phyloP scores from a whole-genome alignment of 2,329 filamentous ascomycete genomes.

The Aspergillus awamori region DNA sequence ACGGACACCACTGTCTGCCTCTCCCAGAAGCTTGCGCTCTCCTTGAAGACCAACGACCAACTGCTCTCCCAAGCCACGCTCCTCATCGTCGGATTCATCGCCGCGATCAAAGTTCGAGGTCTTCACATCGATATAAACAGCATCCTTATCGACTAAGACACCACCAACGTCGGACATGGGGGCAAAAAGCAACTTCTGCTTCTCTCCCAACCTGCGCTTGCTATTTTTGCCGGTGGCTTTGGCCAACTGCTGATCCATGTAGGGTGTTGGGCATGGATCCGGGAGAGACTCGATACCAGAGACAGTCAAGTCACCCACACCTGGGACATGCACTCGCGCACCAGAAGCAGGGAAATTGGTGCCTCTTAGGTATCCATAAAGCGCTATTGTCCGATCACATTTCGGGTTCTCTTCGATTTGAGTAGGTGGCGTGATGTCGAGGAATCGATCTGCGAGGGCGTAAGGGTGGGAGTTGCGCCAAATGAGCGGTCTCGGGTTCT shows the following conservation, averaged over 20 bases:
- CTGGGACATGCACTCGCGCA: constrained; percentile 87
- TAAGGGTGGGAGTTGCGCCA: constrained; percentile 98
- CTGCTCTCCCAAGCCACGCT: constrained; percentile 92
- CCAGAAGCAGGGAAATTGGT: constrained; percentile 89
- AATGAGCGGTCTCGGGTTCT: constrained; percentile 92
- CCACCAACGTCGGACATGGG: constrained; percentile 98
- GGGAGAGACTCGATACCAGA: constrained; percentile 82
- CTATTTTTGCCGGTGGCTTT: constrained; percentile 78
- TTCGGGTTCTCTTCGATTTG: constrained; percentile 85
- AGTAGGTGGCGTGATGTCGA: constrained; percentile 92
- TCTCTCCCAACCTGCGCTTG: constrained; percentile 82
- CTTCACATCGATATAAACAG: constrained; percentile 82
- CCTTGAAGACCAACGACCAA: constrained; percentile 88
- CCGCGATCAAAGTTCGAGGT: constrained; percentile 71
- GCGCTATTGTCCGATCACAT: constrained; percentile 84
- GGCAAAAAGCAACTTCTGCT: constrained; percentile 93
- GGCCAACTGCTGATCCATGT: constrained; percentile 82
- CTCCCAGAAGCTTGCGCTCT: constrained; percentile 77
- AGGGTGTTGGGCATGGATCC: constrained; percentile 92
- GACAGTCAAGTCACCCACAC: constrained; percentile 85
- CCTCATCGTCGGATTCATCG: constrained; percentile 61
- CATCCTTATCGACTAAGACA: constrained; percentile 93
- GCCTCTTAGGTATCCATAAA: constrained; percentile 91
- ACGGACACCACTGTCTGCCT: constrained; percentile 79
- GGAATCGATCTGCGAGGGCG: constrained; percentile 86